Conservation (phyloP, 2,329 filamentous ascomycete genomes). For the Calonectria pseudoreteaudii region DNA sequence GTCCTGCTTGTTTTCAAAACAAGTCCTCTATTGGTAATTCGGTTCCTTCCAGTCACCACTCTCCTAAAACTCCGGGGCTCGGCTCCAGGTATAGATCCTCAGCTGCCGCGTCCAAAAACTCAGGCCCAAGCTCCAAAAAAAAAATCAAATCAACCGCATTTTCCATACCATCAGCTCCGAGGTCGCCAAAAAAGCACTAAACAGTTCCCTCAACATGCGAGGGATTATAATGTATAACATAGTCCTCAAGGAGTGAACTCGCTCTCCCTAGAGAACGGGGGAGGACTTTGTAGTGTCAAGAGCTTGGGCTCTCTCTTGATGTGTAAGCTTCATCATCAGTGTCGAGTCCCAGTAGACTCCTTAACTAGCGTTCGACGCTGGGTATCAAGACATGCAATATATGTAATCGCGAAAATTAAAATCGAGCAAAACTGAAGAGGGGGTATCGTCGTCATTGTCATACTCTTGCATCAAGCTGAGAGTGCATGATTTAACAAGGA, state of each 20-base stretch:
- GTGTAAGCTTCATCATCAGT: constrained; percentile 37
- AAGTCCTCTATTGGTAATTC: constrained; percentile 27
- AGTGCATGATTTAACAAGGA: constrained; percentile 17
- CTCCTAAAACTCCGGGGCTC: constrained; percentile 5
- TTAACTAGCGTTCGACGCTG: constrained; percentile 42
- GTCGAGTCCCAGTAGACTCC: constrained; percentile 35
- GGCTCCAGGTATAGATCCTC: constrained; percentile 24
- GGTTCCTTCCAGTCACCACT: constrained; percentile 16
- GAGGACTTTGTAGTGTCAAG: constrained; percentile 25
- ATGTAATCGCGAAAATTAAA: constrained; percentile 46
- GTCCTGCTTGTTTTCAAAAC: constrained; percentile 24
- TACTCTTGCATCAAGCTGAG: constrained; percentile 40
- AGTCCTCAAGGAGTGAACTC: constrained; percentile 36
- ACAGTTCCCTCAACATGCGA: constrained; percentile 26
- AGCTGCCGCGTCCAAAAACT: constrained; percentile 17
- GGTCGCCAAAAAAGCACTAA: constrained; percentile 36
- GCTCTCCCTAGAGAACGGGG: constrained; percentile 16
- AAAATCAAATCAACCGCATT: constrained; percentile 44
- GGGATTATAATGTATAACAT: constrained; percentile 23
- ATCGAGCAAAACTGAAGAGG: constrained; percentile 39
- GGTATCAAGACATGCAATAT: constrained; percentile 47
- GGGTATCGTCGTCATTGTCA: constrained; percentile 39
- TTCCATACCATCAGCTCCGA: constrained; percentile 37
- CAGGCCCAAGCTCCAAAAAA: constrained; percentile 39
- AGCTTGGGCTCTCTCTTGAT: constrained; percentile 34